Evolutionary conservation across 1,284 basidiomycete genomes (phyloP).

Genomic region (Ganoderma resinaceum): DNA sequence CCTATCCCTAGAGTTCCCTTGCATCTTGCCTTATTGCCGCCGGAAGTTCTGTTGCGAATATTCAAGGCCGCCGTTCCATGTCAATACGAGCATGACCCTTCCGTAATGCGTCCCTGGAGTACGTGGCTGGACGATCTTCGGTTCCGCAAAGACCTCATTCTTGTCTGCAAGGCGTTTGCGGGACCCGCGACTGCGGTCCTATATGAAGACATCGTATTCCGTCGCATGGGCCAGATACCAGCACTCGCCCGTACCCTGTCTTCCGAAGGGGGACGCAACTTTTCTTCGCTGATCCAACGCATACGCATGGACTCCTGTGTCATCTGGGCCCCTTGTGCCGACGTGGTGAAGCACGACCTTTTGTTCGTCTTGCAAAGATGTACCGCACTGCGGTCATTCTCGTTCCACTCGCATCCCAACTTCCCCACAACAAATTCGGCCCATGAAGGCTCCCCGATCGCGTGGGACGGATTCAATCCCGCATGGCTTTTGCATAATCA

Average conservation of each 20-base stretch:
- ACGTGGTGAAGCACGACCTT: constrained; percentile 17
- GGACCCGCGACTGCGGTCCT: constrained; percentile 21
- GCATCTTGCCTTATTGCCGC: constrained; percentile 7
- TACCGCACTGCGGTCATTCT: constrained; percentile 17
- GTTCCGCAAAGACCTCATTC: constrained; percentile 18
- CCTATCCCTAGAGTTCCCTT: background rate
- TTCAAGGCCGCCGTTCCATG: constrained; percentile 13
- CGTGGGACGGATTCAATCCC: constrained; percentile 17
- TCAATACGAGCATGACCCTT: constrained; percentile 18
- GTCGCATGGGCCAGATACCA: constrained; percentile 23
- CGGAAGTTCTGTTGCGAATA: constrained; percentile 21
- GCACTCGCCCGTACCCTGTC: constrained; percentile 21
- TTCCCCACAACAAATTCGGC: constrained; percentile 11
- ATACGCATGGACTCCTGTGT: constrained; percentile 22
- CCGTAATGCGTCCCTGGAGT: constrained; percentile 12
- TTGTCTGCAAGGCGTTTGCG: constrained; percentile 22
- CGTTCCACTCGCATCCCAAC: constrained; percentile 11
- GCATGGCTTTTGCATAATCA: constrained; percentile 14
- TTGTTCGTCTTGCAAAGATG: constrained; percentile 13
- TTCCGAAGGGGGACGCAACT: background rate
- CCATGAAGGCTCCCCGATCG: background rate
- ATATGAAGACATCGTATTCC: constrained; percentile 26
- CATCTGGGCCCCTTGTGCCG: constrained; percentile 16
- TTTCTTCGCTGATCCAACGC: constrained; percentile 13
- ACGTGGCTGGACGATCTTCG: constrained; percentile 20